Percentiles rank a stretch among this genome's conserved stretches.
Evolutionary conservation across 441 rosid genomes (phyloP).

Genomic region (Dalechampia spathulata): DNA sequence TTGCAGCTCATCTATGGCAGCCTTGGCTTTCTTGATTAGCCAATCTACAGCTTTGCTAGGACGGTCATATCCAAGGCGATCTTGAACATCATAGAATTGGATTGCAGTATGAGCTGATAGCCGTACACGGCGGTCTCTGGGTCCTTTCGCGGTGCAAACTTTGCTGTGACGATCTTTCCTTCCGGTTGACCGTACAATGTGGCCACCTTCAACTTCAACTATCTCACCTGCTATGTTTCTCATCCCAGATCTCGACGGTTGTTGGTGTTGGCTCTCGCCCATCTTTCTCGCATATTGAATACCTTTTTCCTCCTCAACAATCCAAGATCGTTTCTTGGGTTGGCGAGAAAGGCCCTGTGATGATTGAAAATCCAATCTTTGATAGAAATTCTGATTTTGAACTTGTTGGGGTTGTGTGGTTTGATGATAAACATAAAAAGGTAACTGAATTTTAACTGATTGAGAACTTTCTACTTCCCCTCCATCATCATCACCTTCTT

Average conservation of each 20-base stretch:
- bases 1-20: constrained; percentile 76
- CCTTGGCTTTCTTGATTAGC: constrained; percentile 78
- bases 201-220: constrained; percentile 91
- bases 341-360: constrained; percentile 14
- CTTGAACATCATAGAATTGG: constrained; percentile 93
- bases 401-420: constrained; percentile 15
- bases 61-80: constrained; percentile 85
- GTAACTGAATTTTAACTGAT: constrained; percentile 4
- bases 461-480: constrained; percentile 7
- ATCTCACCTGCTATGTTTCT: constrained; percentile 63
- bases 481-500: constrained; percentile 13
- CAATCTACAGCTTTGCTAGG: constrained; percentile 96
- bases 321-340: constrained; percentile 29
- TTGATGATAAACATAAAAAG: constrained; percentile 15
- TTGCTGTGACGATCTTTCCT: constrained; percentile 89
- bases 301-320: constrained; percentile 14
- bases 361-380: constrained; percentile 17
- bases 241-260: constrained; percentile 49
- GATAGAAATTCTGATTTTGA: constrained; percentile 19
- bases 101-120: constrained; percentile 91
- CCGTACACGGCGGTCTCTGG: constrained; percentile 90
- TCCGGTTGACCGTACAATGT: constrained; percentile 80
- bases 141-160: constrained; percentile 89
- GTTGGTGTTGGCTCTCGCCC: constrained; percentile 40
- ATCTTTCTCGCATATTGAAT: constrained; percentile 50